Evolutionary conservation across 2,329 filamentous ascomycete species (phyloP).

Genomic region (Ophiostoma sp.): DNA sequence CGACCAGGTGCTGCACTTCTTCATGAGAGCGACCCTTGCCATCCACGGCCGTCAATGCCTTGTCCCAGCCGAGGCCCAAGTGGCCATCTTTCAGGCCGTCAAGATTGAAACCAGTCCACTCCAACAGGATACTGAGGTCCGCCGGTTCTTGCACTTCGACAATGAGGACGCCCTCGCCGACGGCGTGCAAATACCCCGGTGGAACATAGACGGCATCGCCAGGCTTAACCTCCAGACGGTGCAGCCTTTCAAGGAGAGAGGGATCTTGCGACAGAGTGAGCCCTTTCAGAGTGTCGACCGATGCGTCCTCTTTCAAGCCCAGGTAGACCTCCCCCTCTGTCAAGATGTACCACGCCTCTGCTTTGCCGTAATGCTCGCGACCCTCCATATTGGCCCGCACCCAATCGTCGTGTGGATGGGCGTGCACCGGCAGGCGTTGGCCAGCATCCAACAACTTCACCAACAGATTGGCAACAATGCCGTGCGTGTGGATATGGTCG

Average conservation of each 20-base stretch:
- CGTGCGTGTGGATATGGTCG: not conserved
- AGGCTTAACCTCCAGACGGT: not conserved
- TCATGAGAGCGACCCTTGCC: not conserved
- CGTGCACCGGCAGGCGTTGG: slow-evolving; percentile 18
- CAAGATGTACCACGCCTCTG: slow-evolving; percentile 18
- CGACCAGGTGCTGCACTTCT: not conserved
- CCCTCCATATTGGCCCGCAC: not conserved
- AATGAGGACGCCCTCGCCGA: slow-evolving; percentile 7
- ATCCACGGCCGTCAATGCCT: slow-evolving; percentile 10
- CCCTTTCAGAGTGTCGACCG: not conserved
- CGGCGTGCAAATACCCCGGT: slow-evolving; percentile 11
- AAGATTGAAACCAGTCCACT: slow-evolving; percentile 4
- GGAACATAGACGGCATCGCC: slow-evolving; percentile 16
- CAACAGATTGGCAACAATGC: slow-evolving; percentile 10
- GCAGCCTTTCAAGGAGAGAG: not conserved
- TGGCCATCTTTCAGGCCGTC: slow-evolving; percentile 1
- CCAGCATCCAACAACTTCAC: slow-evolving; percentile 19
- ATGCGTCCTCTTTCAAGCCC: not conserved
- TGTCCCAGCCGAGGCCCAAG: slow-evolving; percentile 11
- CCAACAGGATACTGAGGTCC: slow-evolving; percentile 5
- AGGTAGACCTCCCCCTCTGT: not conserved
- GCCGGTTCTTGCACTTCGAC: slow-evolving; percentile 20
- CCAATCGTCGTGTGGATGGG: slow-evolving; percentile 10
- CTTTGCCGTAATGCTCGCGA: slow-evolving; percentile 1
- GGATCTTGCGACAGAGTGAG: not conserved